phyloP scores from a whole-genome alignment of 495 filamentous ascomycete genomes.

The Trichoderma reesei region DNA sequence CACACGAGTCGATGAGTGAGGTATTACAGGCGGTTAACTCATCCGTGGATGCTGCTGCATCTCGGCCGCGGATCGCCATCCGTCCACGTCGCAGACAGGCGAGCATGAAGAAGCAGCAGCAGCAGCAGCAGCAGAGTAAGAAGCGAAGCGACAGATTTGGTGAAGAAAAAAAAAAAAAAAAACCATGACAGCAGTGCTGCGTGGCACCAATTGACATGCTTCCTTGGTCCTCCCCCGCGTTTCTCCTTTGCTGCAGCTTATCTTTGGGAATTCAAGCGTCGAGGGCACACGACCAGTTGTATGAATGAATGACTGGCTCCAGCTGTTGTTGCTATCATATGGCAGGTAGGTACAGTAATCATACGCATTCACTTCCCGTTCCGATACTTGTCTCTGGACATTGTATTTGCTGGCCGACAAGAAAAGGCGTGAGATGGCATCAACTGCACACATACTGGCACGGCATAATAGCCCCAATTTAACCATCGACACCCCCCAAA shows the following conservation, averaged over 20 bases:
- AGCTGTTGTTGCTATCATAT: no score
- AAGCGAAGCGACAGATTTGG: no score
- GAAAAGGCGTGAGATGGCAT: no score
- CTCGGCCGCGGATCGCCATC: slow-evolving; percentile 7
- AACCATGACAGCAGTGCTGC: slow-evolving; percentile 6
- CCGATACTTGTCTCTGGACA: no score
- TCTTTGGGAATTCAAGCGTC: neutral
- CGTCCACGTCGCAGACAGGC: neutral
- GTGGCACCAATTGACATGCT: neutral
- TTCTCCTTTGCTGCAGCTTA: neutral
- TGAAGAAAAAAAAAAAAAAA: no score
- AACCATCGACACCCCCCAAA: neutral
- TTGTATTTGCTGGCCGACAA: no score
- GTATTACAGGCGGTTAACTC: neutral
- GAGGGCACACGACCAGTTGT: slow-evolving; percentile 1
- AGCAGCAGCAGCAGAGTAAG: no score
- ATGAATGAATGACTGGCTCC: neutral
- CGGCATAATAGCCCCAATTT: neutral
- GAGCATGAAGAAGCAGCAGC: neutral
- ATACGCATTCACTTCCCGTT: no score
- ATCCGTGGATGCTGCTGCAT: neutral
- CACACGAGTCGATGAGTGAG: no score
- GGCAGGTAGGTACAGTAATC: no score
- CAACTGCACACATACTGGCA: neutral
- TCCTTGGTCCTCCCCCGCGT: neutral